A percentile compares a stretch with the other conserved stretches of the same genome.
These are phyloP conservation scores for Pleodorina starrii DNA, from an alignment of 139 green algal species.

Conservation along the genomic window DNA sequence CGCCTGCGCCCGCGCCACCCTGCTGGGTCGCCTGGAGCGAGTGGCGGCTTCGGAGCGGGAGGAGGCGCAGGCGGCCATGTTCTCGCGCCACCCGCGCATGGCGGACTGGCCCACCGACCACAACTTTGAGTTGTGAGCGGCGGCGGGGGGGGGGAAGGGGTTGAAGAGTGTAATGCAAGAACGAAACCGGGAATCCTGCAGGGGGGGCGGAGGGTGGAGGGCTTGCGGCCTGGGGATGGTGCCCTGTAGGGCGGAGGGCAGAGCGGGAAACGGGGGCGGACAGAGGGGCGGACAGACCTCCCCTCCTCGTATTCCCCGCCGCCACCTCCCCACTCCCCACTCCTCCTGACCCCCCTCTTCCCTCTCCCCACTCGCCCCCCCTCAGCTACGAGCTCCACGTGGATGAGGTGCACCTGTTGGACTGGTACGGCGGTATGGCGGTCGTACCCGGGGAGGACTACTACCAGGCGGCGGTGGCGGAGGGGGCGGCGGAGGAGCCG, in stretches of 20 bases:
- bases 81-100: slow-evolving; percentile 69
- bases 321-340: too few relatives aligned
- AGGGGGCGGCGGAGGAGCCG: not conserved
- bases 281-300: not conserved
- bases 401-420: slow-evolving; percentile 57
- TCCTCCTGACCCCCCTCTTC: not conserved
- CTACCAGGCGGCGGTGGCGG: slow-evolving; percentile 20
- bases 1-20: slow-evolving; percentile 60
- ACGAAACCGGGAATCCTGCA: too few relatives aligned
- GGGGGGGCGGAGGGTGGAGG: not conserved
- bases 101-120: slow-evolving; percentile 62
- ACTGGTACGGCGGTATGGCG: slow-evolving; percentile 65
- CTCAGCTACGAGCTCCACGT: slow-evolving; percentile 69
- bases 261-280: not conserved
- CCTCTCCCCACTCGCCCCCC: not conserved
- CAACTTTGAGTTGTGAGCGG: slow-evolving; percentile 66
- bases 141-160: not conserved
- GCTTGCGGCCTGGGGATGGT: not conserved
- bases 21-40: slow-evolving; percentile 48
- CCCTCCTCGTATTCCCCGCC: not conserved
- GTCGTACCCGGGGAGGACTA: slow-evolving; percentile 28
- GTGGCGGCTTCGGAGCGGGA: slow-evolving; percentile 41
- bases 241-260: not conserved
- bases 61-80: slow-evolving; percentile 58
- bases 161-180: not conserved